Base-by-base conservation (phyloP, 257 asterid genomes). In the Paulownia fortunei region DNA sequence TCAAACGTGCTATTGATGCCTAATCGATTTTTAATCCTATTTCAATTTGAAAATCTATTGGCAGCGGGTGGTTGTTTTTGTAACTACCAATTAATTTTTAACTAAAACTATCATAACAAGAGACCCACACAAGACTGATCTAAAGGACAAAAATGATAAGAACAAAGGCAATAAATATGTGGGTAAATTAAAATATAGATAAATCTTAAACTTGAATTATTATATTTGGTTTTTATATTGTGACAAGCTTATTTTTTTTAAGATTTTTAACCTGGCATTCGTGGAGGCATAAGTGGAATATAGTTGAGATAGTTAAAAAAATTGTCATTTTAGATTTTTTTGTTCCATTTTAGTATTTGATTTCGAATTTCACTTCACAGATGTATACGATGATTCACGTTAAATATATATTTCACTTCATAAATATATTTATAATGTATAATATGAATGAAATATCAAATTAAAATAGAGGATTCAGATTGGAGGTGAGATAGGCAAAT, bases 1-100 rank as follows among this genome's bases (percentile, higher is more conserved):
- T 83, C 84, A 80, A 83, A 71, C 72, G 23, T 67, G 76, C 36
- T 41, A 68, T 70, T 63, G 84, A 75, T 82, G 81, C 58, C 74
- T 72, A 67, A 75, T 73, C 56, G 44, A 76, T 77, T 47, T 66
- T 51, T 27, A 8, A 80, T 34, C 67, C 47, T 47, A 68, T 42
- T 77, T 44, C 39, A 12, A 36, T 44, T 47, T 65, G 76, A 63
- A 63, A 74, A 55, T 75, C 67, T 61, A 69, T 78, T 51, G 72
- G 77, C 63, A 65, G 75, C 64, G 32, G 74, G 63, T 82, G 49
- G 37, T 63, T 65, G 36, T 42, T 59, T 59, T 21, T 49, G 19
- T 77, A 78, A 79, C 81, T 56, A 79, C 80, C 76, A 26, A 32
- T 73, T 82, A 8, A 36, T 0, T 74, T 55, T 60, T 41, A 58